Conservation (phyloP, 2,329 filamentous ascomycete genomes). For the Colletotrichum graminicola region DNA sequence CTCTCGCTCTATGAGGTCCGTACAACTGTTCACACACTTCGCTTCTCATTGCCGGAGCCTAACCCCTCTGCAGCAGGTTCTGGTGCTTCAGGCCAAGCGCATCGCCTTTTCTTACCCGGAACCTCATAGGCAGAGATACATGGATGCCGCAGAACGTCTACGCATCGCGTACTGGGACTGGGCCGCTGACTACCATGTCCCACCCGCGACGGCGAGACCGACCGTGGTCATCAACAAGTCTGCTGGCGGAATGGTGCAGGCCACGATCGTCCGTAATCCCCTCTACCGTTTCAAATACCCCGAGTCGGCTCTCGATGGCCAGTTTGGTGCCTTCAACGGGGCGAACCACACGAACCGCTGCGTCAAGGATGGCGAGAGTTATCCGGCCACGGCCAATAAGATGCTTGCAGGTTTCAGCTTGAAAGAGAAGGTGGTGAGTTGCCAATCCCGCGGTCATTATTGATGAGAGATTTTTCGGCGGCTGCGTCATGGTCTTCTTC, state of each 20-base stretch:
- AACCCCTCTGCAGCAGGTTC: constrained; percentile 43
- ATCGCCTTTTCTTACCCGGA: constrained; percentile 43
- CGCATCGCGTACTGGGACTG: constrained; percentile 69
- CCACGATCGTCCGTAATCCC: constrained; percentile 62
- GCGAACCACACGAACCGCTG: constrained; percentile 34
- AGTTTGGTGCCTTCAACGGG: constrained; percentile 51
- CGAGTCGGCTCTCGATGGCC: constrained; percentile 51
- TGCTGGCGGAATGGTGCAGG: constrained; percentile 46
- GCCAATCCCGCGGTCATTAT: background rate
- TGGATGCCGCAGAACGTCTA: constrained; percentile 59
- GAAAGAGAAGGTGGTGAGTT: constrained; percentile 57
- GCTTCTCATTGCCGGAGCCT: background rate
- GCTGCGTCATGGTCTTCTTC: background rate
- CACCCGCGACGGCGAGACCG: constrained; percentile 52
- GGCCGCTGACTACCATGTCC: constrained; percentile 58
- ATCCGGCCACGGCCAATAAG: constrained; percentile 55
- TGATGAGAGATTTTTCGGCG: background rate
- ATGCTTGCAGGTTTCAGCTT: constrained; percentile 51
- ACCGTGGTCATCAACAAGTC: constrained; percentile 58
- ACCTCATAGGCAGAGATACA: constrained; percentile 49
- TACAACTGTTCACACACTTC: constrained; percentile 44
- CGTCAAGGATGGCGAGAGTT: constrained; percentile 46
- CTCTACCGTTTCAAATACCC: constrained; percentile 65
- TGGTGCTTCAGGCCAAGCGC: constrained; percentile 45
- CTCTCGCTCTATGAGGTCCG: constrained; percentile 47